Evolutionary conservation across 495 filamentous ascomycete species (phyloP).

Genomic region (Xylona heveae): DNA sequence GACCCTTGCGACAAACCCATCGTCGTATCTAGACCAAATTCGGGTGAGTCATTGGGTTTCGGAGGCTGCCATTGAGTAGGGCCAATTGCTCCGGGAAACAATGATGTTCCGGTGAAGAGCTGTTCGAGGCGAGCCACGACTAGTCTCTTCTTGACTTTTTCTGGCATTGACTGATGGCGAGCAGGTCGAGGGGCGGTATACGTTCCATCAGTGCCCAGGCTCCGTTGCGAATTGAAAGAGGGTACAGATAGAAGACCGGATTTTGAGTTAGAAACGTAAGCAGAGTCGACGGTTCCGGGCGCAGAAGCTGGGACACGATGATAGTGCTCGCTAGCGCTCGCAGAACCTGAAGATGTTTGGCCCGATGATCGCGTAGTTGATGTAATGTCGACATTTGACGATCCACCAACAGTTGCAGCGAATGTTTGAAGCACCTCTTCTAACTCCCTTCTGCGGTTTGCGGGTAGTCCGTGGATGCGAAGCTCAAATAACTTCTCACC

Average conservation of each 20-base stretch:
- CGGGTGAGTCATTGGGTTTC: too few species aligned
- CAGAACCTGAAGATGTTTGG: too few species aligned
- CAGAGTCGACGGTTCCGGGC: slow-evolving; percentile 43
- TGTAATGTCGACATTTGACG: too few species aligned
- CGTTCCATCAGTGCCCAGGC: slow-evolving; percentile 7
- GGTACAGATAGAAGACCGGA: slow-evolving; percentile 16
- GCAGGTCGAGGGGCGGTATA: slow-evolving; percentile 6
- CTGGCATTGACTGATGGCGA: slow-evolving; percentile 16
- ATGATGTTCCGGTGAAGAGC: slow-evolving; percentile 50
- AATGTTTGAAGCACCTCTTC: slow-evolving; percentile 46
- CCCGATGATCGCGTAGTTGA: too few species aligned
- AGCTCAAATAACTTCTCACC: slow-evolving; percentile 59
- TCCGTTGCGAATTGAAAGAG: slow-evolving; percentile 3
- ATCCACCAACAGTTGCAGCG: too few species aligned
- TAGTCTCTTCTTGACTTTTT: slow-evolving; percentile 46
- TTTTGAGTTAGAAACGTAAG: slow-evolving; percentile 49
- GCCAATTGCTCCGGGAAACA: too few species aligned
- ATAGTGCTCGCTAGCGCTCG: too few species aligned
- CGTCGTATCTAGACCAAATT: too few species aligned
- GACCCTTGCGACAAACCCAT: too few species aligned
- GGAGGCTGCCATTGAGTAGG: too few species aligned
- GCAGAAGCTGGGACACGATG: slow-evolving; percentile 25
- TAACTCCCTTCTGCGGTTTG: slow-evolving; percentile 47
- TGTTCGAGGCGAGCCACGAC: slow-evolving; percentile 54
- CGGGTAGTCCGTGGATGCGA: slow-evolving; percentile 43